Conservation (phyloP, 306 rosid genomes). For the Prunus fruticosa region DNA sequence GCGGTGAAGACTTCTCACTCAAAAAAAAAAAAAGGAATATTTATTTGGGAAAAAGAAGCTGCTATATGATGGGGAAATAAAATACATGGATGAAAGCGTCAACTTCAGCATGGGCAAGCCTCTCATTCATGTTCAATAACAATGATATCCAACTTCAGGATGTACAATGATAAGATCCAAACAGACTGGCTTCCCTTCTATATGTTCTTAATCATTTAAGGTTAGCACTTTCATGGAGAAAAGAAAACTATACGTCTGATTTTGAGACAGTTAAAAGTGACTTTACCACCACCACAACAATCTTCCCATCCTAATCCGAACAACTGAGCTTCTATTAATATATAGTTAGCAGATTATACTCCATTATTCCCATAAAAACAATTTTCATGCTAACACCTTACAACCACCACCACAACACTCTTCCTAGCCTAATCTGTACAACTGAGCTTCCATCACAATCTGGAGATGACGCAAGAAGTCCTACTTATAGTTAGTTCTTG, state of each 20-base stretch:
- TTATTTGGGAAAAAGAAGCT: slow-evolving; percentile 21
- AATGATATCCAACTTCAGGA: slow-evolving; percentile 45
- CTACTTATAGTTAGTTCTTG: not conserved
- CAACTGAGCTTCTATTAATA: too few relatives aligned
- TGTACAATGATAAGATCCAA: slow-evolving; percentile 9
- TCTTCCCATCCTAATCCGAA: too few relatives aligned
- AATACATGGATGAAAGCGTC: slow-evolving; percentile 74
- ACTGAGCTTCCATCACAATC: not conserved
- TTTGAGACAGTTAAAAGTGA: not conserved
- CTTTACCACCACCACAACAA: too few relatives aligned
- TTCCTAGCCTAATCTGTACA: not conserved
- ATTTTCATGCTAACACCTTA: not conserved
- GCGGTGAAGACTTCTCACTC: too few relatives aligned
- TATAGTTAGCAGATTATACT: not conserved
- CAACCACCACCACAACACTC: too few relatives aligned
- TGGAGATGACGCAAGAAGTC: not conserved
- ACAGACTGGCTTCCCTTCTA: not conserved
- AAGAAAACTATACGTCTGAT: not conserved
- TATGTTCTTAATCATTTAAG: too few relatives aligned
- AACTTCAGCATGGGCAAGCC: slow-evolving; percentile 99
- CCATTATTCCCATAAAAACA: not conserved
- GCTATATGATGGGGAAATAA: slow-evolving; percentile 56
- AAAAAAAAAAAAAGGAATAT: too few relatives aligned
- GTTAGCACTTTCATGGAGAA: too few relatives aligned
- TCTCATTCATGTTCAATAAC: slow-evolving; percentile 58